Percentiles rank a stretch among this genome's conserved stretches.
These are phyloP conservation scores for Arthroderma sp. DNA, from an alignment of 2,329 filamentous ascomycete species.

Conservation along the genomic window DNA sequence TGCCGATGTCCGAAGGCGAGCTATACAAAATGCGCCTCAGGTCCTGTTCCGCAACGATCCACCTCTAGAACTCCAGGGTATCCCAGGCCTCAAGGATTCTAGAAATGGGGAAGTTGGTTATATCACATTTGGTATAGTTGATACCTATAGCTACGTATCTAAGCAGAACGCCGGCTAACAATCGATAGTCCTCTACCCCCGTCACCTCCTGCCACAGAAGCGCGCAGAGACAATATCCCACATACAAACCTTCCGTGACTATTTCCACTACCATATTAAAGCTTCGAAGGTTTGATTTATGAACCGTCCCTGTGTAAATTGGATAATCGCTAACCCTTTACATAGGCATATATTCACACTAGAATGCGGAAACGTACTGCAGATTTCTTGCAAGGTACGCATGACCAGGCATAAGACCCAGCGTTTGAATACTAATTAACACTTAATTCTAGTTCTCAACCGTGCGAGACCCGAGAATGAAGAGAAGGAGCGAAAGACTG, in stretches of 20 bases:
- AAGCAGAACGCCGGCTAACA: conserved; percentile 12
- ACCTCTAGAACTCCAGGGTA: conserved; percentile 75
- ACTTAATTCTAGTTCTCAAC: conserved; percentile 59
- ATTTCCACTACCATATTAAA: conserved; percentile 99
- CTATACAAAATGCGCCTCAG: conserved; percentile 96
- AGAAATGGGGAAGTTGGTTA: conserved; percentile 85
- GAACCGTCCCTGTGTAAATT: background rate
- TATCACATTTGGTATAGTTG: conserved; percentile 76
- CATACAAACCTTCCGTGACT: conserved; percentile 99
- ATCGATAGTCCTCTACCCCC: conserved; percentile 67
- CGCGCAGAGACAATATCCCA: conserved; percentile 95
- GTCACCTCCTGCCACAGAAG: conserved; percentile 80
- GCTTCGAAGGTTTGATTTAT: conserved; percentile 63
- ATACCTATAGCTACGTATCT: background rate
- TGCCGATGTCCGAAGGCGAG: conserved; percentile 80
- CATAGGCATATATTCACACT: conserved; percentile 86
- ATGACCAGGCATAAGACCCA: background rate
- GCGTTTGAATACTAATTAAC: background rate
- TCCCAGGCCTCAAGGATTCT: conserved; percentile 66
- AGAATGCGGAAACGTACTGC: conserved; percentile 95
- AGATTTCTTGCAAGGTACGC: conserved; percentile 88
- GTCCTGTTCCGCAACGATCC: conserved; percentile 93
- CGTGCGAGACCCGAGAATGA: conserved; percentile 89
- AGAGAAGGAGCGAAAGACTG: conserved; percentile 96
- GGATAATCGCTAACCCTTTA: background rate